Percentiles rank a stretch among this genome's conserved stretches.
phyloP scores from a whole-genome alignment of 2,329 filamentous ascomycete species.

The Zymoseptoria tritici region DNA sequence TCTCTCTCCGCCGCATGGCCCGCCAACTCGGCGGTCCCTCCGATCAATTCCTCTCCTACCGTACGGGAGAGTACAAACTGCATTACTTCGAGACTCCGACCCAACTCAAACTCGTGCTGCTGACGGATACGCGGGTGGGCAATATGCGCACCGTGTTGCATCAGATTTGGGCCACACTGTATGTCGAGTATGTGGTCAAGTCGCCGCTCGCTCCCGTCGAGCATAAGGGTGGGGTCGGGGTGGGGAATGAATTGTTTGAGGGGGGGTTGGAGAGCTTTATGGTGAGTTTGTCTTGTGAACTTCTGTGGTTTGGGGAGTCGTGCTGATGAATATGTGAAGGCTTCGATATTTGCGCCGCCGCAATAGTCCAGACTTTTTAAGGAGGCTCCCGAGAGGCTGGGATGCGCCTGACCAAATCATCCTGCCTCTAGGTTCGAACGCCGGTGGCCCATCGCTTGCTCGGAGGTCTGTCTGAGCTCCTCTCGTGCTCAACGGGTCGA shows the following conservation, averaged over 20 bases:
- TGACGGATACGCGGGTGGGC: constrained; percentile 68
- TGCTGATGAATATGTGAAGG: background rate
- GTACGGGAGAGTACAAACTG: constrained; percentile 91
- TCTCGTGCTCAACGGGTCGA: background rate
- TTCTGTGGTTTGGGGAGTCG: no score
- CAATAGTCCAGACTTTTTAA: background rate
- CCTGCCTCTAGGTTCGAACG: no score
- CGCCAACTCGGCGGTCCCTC: constrained; percentile 90
- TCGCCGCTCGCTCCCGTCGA: constrained; percentile 56
- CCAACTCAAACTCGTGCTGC: constrained; percentile 91
- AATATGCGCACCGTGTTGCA: constrained; percentile 93
- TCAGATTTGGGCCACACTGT: constrained; percentile 97
- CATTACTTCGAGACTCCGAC: constrained; percentile 99
- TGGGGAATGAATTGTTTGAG: constrained; percentile 60
- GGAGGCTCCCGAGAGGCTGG: background rate
- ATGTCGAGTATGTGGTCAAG: constrained; percentile 81
- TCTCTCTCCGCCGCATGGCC: constrained; percentile 93
- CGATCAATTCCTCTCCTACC: constrained; percentile 86
- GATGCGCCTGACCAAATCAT: background rate
- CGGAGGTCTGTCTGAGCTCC: background rate
- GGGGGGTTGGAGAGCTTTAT: constrained; percentile 69
- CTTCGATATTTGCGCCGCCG: constrained; percentile 12
- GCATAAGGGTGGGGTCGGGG: constrained; percentile 54
- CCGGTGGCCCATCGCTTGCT: background rate
- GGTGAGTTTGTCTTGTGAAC: constrained; percentile 29